Evolutionary conservation across 2,329 filamentous ascomycete genomes (phyloP), one percentile per base, ranked within the genome.

Genomic region (Aspergillus melleus): DNA sequence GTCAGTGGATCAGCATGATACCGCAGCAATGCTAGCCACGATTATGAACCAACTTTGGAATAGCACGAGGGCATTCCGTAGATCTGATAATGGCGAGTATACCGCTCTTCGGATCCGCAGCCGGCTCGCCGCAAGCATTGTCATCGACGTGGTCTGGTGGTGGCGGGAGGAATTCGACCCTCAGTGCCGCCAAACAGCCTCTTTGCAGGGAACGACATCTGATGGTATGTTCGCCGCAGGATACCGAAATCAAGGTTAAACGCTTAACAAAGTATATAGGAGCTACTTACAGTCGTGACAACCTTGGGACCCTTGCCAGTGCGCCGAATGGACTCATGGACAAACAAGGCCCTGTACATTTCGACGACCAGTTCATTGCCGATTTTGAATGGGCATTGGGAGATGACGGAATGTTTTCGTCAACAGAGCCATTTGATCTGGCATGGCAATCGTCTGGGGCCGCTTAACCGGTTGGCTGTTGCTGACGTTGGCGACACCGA

Each of bases 121-220:
- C 57, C 74, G 77, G 11, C 62, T 79, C 12, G 69, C 69, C 0
- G 66, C 76, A 6, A 75, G 76, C 57, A 68, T 71, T 9, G 66
- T 78, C 5, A 63, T 79, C 19, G 77, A 79, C 62, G 64, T 71
- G 11, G 68, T 78, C 22, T 77, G 76, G 69, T 79, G 77, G 77
- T 79, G 76, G 76, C 71, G 76, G 6, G 77, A 79, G 51, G 77
- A 79, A 55, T 76, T 72, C 55, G 76, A 75, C 42, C 63, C 66
- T 4, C 64, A 68, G 9, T 55, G 66, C n/a, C 66, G 69, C 49
- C 30, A 54, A 12, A 61, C 58, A 52, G 44, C 54, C 10, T 54
- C 54, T 29, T 58, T 62, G 1, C 62, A 60, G 24, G 57, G 57
- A 2, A 69, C 64, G 22, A 50, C 54, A 4, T 22, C 59, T 20